phyloP scores from a whole-genome alignment of 1,284 basidiomycete species.

The Macrocybe sp. region DNA sequence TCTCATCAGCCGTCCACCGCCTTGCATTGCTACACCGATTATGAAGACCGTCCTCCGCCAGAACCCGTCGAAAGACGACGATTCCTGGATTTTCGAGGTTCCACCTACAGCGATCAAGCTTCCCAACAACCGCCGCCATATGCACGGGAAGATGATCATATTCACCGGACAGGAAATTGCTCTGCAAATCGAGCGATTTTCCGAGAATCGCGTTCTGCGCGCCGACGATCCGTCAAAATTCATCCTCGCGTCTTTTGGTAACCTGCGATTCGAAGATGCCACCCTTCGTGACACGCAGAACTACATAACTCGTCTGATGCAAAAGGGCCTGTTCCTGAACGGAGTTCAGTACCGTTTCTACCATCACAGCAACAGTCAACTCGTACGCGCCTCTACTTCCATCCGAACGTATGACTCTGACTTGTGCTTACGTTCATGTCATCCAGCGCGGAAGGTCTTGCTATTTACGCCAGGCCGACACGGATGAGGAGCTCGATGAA shows the following conservation, averaged over 20 bases:
- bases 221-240: conserved; percentile 51
- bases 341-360: conserved; percentile 60
- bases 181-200: conserved; percentile 42
- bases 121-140: conserved; percentile 16
- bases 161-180: conserved; percentile 46
- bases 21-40: too few relatives aligned
- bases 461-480: conserved; percentile 49
- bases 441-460: conserved; percentile 53
- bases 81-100: conserved; percentile 45
- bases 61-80: conserved; percentile 41
- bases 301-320: conserved; percentile 52
- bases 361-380: conserved; percentile 63
- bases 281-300: conserved; percentile 42
- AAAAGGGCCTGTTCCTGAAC: conserved; percentile 51
- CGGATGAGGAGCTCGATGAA: conserved; percentile 49
- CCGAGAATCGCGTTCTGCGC: conserved; percentile 53
- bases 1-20: too few relatives aligned
- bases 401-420: not conserved
- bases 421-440: not conserved
- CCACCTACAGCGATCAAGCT: conserved; percentile 25
- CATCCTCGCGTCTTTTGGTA: conserved; percentile 48
- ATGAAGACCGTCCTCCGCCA: conserved; percentile 28
- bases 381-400: conserved; percentile 32
- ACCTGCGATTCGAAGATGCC: conserved; percentile 45
- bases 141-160: conserved; percentile 44